Percentiles rank a stretch among this genome's conserved stretches.
phyloP scores from a whole-genome alignment of 257 asterid species.

The Solanum peruvianum region DNA sequence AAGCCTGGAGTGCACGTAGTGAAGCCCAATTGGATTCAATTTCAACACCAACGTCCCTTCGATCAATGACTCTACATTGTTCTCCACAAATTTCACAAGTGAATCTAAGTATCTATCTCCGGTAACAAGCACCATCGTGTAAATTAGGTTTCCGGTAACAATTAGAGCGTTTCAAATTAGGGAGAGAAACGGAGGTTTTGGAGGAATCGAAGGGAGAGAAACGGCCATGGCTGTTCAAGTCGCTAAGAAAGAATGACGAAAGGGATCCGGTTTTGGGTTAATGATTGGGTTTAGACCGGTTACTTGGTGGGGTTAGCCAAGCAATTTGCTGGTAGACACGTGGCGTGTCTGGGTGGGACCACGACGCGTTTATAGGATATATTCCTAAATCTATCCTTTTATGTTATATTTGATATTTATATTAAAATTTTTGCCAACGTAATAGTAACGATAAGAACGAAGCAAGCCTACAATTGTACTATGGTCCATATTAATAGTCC shows the following conservation, averaged over 20 bases:
- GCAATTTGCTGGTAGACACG: constrained; percentile 4
- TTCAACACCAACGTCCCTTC: constrained; percentile 74
- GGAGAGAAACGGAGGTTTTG: constrained; percentile 40
- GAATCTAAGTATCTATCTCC: constrained; percentile 87
- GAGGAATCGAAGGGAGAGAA: constrained; percentile 33
- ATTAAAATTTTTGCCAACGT: no score
- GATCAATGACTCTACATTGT: constrained; percentile 57
- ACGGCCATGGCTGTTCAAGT: constrained; percentile 23
- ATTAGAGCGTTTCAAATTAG: background rate
- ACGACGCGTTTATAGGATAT: background rate
- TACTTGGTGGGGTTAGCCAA: background rate
- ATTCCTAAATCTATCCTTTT: background rate
- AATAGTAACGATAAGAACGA: no score
- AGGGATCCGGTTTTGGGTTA: background rate
- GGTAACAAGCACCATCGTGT: constrained; percentile 58
- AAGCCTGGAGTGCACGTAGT: constrained; percentile 79
- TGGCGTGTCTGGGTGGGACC: constrained; percentile 1
- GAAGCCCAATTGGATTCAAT: constrained; percentile 81
- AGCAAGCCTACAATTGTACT: no score
- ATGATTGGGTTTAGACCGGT: constrained; percentile 7
- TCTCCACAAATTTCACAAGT: constrained; percentile 73
- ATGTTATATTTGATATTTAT: no score
- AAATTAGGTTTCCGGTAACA: constrained; percentile 13
- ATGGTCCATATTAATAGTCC: no score
- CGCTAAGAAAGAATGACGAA: background rate